Base-by-base conservation (phyloP, 139 green algal species). In the Picochlorum sp. region DNA sequence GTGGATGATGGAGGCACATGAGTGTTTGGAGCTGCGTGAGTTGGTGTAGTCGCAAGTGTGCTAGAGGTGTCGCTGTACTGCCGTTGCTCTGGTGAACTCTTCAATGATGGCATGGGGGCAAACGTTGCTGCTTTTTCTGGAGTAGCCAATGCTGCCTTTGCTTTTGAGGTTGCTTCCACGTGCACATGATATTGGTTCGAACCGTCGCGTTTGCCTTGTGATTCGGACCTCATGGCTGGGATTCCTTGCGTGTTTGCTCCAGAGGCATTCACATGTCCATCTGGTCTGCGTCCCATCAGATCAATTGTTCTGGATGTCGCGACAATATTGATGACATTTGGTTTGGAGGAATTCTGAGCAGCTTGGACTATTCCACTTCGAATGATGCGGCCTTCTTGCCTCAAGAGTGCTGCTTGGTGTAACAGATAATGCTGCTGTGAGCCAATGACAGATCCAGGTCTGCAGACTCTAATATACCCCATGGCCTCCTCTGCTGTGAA, bases 381-480 rank as follows among this genome's bases (percentile, higher is more conserved):
- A 4, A 52, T 52, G 3, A 28, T 16, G 7, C 5, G 28, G 16
- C 56, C 72, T 47, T 56, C 67, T 31, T 51, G 61, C 23, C 50
- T 66, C 64, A 83, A 47, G 49, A 65, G 49, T 31, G 61, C 56
- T 68, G 79, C 72, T 28, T 92, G 82, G 45, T 90, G 69, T 4
- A 80, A 60, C 44, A 97, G 72, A 69, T 86, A 95, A 62, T 87
- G 85, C 83, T 97, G 91, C 83, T 97, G 91, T 14, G 85, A 87
- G 9, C 91, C 91, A 55, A 97, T 96, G 31, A 97, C 86, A 20
- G 75, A 90, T 21, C 91, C 91, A 1, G 91, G 91, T 26, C 91
- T 76, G 69, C 80, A 87, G 3, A 96, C 70, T n/a, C 91, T 79
- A 69, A 96, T 95, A 82, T 96, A 97, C 10, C 79, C 88, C 45